Percentiles rank a stretch among this genome's conserved stretches.
phyloP scores from a whole-genome alignment of 257 asterid genomes.

The Forsythia suspensa region DNA sequence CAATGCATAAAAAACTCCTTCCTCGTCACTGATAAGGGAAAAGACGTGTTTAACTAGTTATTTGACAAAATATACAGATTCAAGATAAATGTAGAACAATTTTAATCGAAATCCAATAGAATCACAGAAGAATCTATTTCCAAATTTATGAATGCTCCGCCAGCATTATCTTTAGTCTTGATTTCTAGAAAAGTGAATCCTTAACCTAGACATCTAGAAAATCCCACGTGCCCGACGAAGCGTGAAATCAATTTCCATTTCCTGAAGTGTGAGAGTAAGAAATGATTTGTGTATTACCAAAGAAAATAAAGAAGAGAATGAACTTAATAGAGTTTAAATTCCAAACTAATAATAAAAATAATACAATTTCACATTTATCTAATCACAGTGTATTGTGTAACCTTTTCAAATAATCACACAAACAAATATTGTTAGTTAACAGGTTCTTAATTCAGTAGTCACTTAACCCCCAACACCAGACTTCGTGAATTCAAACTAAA shows the following conservation, averaged over 20 bases:
- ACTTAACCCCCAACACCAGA: not conserved
- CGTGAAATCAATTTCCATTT: not conserved
- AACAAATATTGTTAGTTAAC: not conserved
- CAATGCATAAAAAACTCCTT: conserved; percentile 84
- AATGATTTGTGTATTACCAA: not conserved
- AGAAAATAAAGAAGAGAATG: not conserved
- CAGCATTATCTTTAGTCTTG: not conserved
- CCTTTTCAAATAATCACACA: not conserved
- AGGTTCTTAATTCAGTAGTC: not conserved
- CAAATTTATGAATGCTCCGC: not conserved
- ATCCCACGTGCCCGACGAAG: not conserved
- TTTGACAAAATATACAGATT: conserved; percentile 5
- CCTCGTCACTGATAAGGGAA: conserved; percentile 60
- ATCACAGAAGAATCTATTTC: not conserved
- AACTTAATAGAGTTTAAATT: not conserved
- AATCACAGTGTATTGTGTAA: not conserved
- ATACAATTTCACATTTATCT: not conserved
- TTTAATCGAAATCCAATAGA: not conserved
- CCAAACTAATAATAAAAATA: not conserved
- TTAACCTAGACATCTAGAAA: not conserved
- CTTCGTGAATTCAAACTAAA: not conserved
- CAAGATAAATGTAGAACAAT: conserved; percentile 7
- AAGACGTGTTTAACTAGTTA: not conserved
- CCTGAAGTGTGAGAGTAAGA: not conserved
- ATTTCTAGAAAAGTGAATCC: not conserved